Base-by-base conservation (phyloP, 306 rosid species). In the Vigna angularis region DNA sequence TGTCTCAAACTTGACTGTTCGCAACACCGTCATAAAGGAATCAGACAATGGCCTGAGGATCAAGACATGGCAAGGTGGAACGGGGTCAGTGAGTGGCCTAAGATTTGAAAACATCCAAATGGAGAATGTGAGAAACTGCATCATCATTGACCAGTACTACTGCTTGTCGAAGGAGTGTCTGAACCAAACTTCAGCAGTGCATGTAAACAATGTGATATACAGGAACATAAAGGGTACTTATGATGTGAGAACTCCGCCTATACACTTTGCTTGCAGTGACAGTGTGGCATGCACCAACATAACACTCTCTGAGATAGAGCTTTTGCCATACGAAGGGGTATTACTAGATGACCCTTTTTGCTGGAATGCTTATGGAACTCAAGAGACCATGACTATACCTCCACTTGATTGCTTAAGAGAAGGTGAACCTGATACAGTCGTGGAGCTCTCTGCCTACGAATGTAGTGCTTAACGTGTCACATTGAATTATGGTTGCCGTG, bases 21-120 rank as follows among this genome's bases (percentile, higher is more conserved):
- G 86, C 0, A 81, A 96, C 34, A 76, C 85, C 0, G 65, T 88
- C 70, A 91, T 96, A 18, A 88, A 51, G 49, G 93, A 93, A 76
- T 93, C 99, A 2, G 97, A 96, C 88, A 96, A 96, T 14, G 99
- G 99, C 5, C 62, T 93, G 0, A 85, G 99, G 34, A 91, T 96
- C 63, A 96, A 96, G 87, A 96, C 99, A 72, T 96, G 99, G 99
- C 99, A 96, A 85, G 99, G 99, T 0, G 98, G 99, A 3, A 81
- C 86, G 50, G 98, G 99, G 0, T 84, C 97, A 1, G 99, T 96
- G 42, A 73, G 87, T 0, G 86, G 85, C 1, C 57, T 96, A 13
- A 65, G 69, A 38, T 96, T 96, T 75, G 89, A 87, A 53, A 90
- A 85, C 91, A 91, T 96, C 42, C 88, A 91, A 72, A 93, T 96